Evolutionary conservation across 306 rosid species (phyloP).

Genomic region (Heteromeles arbutifolia): DNA sequence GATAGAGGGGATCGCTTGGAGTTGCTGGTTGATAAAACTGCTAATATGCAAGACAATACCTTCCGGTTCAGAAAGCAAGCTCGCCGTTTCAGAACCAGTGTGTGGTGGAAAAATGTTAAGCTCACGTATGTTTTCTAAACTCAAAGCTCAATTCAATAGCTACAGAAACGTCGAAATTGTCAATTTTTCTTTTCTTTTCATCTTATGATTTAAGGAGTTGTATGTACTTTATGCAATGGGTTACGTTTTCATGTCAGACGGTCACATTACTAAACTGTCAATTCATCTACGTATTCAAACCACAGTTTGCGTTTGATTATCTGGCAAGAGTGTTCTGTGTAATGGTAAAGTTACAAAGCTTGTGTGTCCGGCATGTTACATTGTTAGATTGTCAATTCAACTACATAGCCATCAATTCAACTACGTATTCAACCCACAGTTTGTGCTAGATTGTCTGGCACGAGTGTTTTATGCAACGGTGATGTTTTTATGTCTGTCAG

Average conservation of each 20-base stretch:
- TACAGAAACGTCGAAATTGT: background rate
- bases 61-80: conserved; percentile 93
- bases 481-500: background rate
- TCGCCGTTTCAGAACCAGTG: conserved; percentile 84
- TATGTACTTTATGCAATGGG: background rate
- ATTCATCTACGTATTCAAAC: background rate
- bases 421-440: background rate
- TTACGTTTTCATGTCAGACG: background rate
- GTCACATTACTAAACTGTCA: background rate
- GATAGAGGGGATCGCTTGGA: conserved; percentile 97
- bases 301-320: background rate
- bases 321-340: background rate
- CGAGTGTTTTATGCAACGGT: background rate
- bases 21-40: conserved; percentile 89
- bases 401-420: background rate
- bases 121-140: conserved; percentile 58
- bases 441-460: background rate
- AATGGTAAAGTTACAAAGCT: background rate
- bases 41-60: conserved; percentile 93
- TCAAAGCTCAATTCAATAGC: background rate
- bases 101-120: conserved; percentile 99
- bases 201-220: background rate
- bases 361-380: background rate
- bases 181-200: background rate
- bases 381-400: background rate